Evolutionary conservation across 2,329 filamentous ascomycete genomes (phyloP).

Genomic region (Magnaporthiopsis incrustans): DNA sequence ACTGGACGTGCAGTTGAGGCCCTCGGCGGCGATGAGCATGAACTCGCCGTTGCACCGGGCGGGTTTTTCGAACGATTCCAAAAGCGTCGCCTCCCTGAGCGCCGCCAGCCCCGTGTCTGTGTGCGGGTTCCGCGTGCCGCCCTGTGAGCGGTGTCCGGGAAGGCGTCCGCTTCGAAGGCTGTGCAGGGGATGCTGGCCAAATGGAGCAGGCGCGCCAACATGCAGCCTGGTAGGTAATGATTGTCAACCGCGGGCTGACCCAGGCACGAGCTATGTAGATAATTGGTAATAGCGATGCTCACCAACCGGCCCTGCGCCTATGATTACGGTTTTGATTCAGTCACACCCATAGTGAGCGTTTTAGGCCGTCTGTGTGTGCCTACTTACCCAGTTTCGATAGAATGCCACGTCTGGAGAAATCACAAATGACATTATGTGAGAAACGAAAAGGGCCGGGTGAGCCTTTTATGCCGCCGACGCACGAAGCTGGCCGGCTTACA

Average conservation of each 20-base stretch:
- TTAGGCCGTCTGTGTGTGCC: too few relatives aligned
- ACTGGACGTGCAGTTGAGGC: slow-evolving; percentile 27
- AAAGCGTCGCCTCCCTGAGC: slow-evolving; percentile 40
- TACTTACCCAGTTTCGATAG: too few relatives aligned
- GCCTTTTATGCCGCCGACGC: too few relatives aligned
- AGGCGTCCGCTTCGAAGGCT: slow-evolving; percentile 41
- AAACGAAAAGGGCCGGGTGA: not conserved
- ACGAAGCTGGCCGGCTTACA: not conserved
- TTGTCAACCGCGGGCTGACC: too few relatives aligned
- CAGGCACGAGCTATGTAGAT: too few relatives aligned
- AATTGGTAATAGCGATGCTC: too few relatives aligned
- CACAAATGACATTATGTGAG: not conserved
- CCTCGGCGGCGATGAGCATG: slow-evolving; percentile 35
- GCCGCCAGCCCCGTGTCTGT: slow-evolving; percentile 40
- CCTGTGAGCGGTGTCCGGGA: slow-evolving; percentile 37
- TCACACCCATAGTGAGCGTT: too few relatives aligned
- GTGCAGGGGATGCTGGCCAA: slow-evolving; percentile 35
- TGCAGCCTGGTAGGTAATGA: slow-evolving; percentile 33
- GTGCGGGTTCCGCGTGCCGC: slow-evolving; percentile 48
- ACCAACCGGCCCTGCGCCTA: too few relatives aligned
- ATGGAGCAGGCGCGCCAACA: slow-evolving; percentile 43
- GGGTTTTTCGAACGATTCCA: slow-evolving; percentile 34
- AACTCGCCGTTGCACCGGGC: slow-evolving; percentile 46
- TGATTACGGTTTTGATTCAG: too few relatives aligned
- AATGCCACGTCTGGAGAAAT: too few relatives aligned